phyloP scores from a whole-genome alignment of 83 land plant species.

The Thuja plicata region DNA sequence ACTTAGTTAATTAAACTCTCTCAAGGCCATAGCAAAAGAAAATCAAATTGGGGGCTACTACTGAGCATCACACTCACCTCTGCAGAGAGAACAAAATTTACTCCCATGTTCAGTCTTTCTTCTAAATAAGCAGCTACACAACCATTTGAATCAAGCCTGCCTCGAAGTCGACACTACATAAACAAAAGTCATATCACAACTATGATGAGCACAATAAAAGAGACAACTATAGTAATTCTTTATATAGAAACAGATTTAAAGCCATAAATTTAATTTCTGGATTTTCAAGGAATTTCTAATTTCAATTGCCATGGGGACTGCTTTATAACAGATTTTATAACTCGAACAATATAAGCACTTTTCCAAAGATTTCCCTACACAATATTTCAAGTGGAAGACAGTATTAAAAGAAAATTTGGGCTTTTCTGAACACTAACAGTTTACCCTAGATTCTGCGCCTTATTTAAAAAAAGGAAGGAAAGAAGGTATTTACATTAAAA shows the following conservation, averaged over 20 bases:
- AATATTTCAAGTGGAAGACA: neutral
- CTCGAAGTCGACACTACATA: constrained; percentile 90
- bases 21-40: neutral
- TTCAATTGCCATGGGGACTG: neutral
- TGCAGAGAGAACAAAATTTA: constrained; percentile 96
- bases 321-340: neutral
- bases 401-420: neutral
- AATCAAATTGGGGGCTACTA: neutral
- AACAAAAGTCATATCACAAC: neutral
- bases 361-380: neutral
- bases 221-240: neutral
- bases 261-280: neutral
- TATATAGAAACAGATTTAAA: neutral
- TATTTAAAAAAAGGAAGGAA: neutral
- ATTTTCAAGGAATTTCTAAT: neutral
- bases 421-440: neutral
- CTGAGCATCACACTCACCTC: constrained; percentile 53
- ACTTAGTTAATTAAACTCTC: neutral
- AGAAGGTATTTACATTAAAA: neutral
- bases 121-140: constrained; percentile 83
- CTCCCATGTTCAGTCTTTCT: constrained; percentile 92
- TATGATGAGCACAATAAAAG: neutral
- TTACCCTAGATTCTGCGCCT: neutral
- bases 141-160: constrained; percentile 94
- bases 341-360: neutral